These are phyloP conservation scores for Tetrahymena thermophila DNA, from an alignment of 73 alveolate genomes.

Conservation along the genomic window DNA sequence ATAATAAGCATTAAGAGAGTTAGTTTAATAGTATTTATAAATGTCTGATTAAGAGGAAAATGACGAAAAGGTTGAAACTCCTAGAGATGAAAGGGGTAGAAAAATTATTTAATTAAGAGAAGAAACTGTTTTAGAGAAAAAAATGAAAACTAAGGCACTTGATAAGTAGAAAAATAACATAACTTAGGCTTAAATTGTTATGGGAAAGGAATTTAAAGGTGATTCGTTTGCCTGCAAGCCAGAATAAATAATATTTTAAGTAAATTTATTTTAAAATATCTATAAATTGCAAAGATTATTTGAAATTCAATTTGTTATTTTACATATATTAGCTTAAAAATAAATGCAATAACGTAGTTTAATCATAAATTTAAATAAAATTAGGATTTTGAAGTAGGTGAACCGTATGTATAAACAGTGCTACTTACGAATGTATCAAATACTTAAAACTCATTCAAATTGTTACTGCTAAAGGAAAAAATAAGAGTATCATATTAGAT, in stretches of 20 bases:
- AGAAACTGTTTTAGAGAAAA: slow-evolving; percentile 29
- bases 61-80: not conserved
- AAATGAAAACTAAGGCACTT: slow-evolving; percentile 71
- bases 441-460: slow-evolving; percentile 87
- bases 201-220: slow-evolving; percentile 89
- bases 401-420: slow-evolving; percentile 78
- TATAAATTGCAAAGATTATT: not conserved
- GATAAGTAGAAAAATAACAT: slow-evolving; percentile 76
- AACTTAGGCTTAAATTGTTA: slow-evolving; percentile 78
- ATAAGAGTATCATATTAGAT: slow-evolving; percentile 39
- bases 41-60: slow-evolving; percentile 45
- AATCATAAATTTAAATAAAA: not conserved
- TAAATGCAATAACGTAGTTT: not conserved
- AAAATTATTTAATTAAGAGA: slow-evolving; percentile 23
- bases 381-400: slow-evolving; percentile 86
- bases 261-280: not conserved
- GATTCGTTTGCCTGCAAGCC: slow-evolving; percentile 94
- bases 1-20: not conserved
- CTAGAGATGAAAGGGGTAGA: slow-evolving; percentile 34
- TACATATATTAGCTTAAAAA: not conserved
- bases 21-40: not conserved
- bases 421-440: slow-evolving; percentile 86
- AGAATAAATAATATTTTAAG: slow-evolving; percentile 81
- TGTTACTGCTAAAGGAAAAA: slow-evolving; percentile 71
- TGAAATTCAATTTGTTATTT: not conserved